Evolutionary conservation across 805 yeast genomes (phyloP).

Genomic region (Scheffersomyces coipomensis): DNA sequence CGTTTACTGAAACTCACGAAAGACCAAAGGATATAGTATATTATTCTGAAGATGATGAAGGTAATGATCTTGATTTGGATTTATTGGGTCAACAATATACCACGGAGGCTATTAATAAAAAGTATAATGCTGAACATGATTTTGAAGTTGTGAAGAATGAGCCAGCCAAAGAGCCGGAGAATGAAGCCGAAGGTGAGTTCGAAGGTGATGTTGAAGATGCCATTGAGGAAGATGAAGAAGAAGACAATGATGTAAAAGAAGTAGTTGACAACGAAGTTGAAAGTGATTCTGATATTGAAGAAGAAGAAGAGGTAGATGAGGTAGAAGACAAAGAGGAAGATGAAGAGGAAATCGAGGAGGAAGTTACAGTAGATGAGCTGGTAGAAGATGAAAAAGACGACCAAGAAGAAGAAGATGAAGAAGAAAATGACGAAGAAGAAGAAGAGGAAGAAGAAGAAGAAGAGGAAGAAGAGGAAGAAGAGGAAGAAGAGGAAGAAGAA

Average conservation of each 20-base stretch:
- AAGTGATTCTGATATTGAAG: conserved; percentile 1
- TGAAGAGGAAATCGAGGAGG: conserved; percentile 5
- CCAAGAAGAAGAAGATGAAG: conserved; percentile 8
- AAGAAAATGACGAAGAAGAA: conserved; percentile 16
- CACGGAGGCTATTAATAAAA: conserved; percentile 25
- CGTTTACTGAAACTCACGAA: conserved; percentile 18
- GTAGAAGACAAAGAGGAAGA: conserved; percentile 2
- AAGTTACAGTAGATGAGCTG: conserved; percentile 2
- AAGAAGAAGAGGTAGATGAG: conserved; percentile 2
- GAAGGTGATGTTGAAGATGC: conserved; percentile 3
- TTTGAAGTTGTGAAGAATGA: conserved; percentile 6
- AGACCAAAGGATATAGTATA: conserved; percentile 28
- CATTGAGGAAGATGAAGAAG: conserved; percentile 3
- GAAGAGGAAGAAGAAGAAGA: conserved; percentile 17
- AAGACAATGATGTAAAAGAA: conserved; percentile 1
- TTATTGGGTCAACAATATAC: conserved; percentile 19
- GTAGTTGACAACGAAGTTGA: conserved; percentile 2
- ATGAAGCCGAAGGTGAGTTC: not conserved
- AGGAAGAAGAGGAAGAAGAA: conserved; percentile 23
- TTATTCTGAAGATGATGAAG: conserved; percentile 40
- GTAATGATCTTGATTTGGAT: conserved; percentile 38
- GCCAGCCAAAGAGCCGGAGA: conserved; percentile 1
- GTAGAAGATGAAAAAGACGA: no score
- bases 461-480: conserved; percentile 3
- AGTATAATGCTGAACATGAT: conserved; percentile 25